Evolutionary conservation across 768 basidiomycete species (phyloP).

Genomic region (Amanita pallidorosea): DNA sequence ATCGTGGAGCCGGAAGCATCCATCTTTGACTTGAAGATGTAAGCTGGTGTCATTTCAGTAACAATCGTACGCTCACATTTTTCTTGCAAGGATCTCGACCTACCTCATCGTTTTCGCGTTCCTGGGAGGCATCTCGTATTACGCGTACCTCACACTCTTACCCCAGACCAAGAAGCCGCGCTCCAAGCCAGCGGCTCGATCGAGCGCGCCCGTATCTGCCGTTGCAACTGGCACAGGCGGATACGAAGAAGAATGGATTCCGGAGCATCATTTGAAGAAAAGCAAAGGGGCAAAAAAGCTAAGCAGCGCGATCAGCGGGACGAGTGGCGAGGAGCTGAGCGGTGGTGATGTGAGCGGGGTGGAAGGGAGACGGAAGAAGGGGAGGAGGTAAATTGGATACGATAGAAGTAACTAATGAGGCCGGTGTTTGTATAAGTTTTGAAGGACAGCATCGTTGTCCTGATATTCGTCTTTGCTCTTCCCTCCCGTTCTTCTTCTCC

Average conservation of each 20-base stretch:
- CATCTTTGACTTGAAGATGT: slow-evolving; percentile 76
- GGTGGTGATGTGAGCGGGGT: slow-evolving; percentile 53
- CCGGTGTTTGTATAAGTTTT: slow-evolving; percentile 2
- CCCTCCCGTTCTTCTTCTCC: slow-evolving; percentile 7
- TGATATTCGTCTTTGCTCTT: background rate
- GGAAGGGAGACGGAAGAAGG: slow-evolving; percentile 50
- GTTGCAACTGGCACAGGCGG: slow-evolving; percentile 59
- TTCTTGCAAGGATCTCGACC: slow-evolving; percentile 40
- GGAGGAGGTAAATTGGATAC: slow-evolving; percentile 25
- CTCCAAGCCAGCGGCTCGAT: slow-evolving; percentile 26
- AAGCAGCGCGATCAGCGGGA: slow-evolving; percentile 29
- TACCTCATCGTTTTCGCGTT: slow-evolving; percentile 60
- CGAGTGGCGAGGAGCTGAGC: slow-evolving; percentile 59
- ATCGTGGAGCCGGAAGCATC: slow-evolving; percentile 74
- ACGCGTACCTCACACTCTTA: slow-evolving; percentile 52
- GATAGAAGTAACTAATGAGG: background rate
- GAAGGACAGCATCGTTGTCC: background rate
- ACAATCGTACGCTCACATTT: background rate
- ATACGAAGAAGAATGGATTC: slow-evolving; percentile 88
- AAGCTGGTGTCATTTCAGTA: slow-evolving; percentile 15
- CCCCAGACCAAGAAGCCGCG: slow-evolving; percentile 54
- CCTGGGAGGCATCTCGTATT: slow-evolving; percentile 53
- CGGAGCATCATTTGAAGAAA: slow-evolving; percentile 79
- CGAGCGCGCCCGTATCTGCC: slow-evolving; percentile 44
- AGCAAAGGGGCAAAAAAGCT: slow-evolving; percentile 39